Evolutionary conservation across 257 asterid species (phyloP).

Genomic region (Handroanthus guayacan): DNA sequence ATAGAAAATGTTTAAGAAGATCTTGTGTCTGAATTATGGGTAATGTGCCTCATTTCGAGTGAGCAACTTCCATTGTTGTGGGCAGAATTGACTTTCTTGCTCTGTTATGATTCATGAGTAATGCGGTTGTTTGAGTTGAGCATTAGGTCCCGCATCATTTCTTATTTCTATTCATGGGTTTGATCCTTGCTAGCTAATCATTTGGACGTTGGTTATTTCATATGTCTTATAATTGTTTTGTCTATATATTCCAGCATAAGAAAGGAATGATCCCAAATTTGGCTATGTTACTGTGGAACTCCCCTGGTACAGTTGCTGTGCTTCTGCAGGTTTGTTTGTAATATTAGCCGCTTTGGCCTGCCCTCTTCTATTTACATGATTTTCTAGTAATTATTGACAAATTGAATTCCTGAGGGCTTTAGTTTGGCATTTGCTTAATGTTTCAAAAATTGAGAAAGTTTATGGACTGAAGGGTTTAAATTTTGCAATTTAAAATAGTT

Average conservation of each 20-base stretch:
- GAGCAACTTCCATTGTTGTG: not conserved
- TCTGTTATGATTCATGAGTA: not conserved
- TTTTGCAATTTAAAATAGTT: not conserved
- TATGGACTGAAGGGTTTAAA: not conserved
- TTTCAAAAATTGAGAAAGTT: slow-evolving; percentile 10
- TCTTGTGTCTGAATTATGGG: not conserved
- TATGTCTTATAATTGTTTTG: slow-evolving; percentile 17
- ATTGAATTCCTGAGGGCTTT: no score
- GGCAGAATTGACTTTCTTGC: not conserved
- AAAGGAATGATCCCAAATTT: slow-evolving; percentile 76
- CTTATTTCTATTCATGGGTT: not conserved
- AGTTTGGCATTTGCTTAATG: slow-evolving; percentile 20
- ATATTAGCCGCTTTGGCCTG: not conserved
- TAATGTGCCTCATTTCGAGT: not conserved
- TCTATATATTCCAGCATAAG: slow-evolving; percentile 54
- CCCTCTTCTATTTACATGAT: slow-evolving; percentile 1
- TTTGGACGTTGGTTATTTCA: not conserved
- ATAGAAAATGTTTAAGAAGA: not conserved
- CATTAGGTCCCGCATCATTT: not conserved
- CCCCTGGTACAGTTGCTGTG: slow-evolving; percentile 85
- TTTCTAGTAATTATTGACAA: slow-evolving; percentile 3
- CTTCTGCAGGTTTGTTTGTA: slow-evolving; percentile 74
- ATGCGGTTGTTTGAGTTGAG: not conserved
- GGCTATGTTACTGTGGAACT: slow-evolving; percentile 85
- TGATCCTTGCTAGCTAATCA: slow-evolving; percentile 15